Percentiles rank a stretch among this genome's conserved stretches.
phyloP scores from a whole-genome alignment of 2,329 filamentous ascomycete genomes.

The Amauroascus niger region DNA sequence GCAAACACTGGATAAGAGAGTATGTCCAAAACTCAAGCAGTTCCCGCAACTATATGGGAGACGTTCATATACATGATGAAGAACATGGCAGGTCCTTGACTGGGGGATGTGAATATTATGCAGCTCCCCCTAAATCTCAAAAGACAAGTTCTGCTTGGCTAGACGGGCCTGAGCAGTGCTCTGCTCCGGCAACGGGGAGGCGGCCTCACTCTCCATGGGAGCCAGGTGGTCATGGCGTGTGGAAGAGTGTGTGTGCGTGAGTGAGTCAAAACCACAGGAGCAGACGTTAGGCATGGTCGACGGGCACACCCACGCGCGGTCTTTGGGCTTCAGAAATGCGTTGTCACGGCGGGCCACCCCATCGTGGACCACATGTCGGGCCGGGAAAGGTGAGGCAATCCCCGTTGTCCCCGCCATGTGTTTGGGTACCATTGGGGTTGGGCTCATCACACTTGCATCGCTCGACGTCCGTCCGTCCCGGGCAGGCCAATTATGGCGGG shows the following conservation, averaged over 20 bases:
- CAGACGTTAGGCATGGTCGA: background rate
- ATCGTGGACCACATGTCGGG: slow-evolving; percentile 1
- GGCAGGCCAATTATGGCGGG: background rate
- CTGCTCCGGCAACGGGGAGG: background rate
- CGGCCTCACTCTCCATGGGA: background rate
- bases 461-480: background rate
- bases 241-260: too few relatives aligned
- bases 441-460: background rate
- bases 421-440: slow-evolving; percentile 6
- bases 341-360: slow-evolving; percentile 1
- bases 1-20: background rate
- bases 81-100: background rate
- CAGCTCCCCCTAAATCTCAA: background rate
- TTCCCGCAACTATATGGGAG: background rate
- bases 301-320: background rate
- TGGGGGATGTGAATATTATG: slow-evolving; percentile 1
- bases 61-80: background rate
- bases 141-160: background rate
- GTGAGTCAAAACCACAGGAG: background rate
- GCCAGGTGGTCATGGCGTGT: slow-evolving; percentile 2
- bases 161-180: background rate
- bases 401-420: slow-evolving; percentile 4
- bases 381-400: slow-evolving; percentile 7
- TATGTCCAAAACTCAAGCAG: too few relatives aligned
- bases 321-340: slow-evolving; percentile 4